These are phyloP conservation scores for Ophiocordyceps robertsii DNA, from an alignment of 2,329 filamentous ascomycete genomes.

Conservation along the genomic window DNA sequence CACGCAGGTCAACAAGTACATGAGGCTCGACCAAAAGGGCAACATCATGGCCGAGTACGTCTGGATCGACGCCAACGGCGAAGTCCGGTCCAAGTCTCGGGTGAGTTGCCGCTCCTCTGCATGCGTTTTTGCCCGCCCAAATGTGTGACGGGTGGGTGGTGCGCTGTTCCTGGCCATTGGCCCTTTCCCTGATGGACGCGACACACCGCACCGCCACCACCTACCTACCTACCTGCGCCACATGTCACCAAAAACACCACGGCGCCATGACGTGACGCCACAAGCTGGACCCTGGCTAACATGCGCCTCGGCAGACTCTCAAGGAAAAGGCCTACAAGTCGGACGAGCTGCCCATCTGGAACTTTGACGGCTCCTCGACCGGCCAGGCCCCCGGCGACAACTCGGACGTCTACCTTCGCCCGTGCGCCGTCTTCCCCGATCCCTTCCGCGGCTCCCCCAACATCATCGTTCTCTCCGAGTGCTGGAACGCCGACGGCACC, in stretches of 20 bases:
- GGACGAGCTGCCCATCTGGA: slow-evolving; percentile 40
- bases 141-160: no score
- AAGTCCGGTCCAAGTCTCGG: slow-evolving; percentile 88
- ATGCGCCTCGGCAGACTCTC: slow-evolving; percentile 28
- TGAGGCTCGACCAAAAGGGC: slow-evolving; percentile 80
- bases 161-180: no score
- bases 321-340: slow-evolving; percentile 34
- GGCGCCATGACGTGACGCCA: background rate
- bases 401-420: slow-evolving; percentile 94
- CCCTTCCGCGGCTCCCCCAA: slow-evolving; percentile 85
- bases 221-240: no score
- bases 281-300: background rate
- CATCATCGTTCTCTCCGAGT: slow-evolving; percentile 88
- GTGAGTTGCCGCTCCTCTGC: slow-evolving; percentile 41
- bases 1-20: slow-evolving; percentile 83
- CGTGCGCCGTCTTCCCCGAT: slow-evolving; percentile 77
- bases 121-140: background rate
- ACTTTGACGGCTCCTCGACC: slow-evolving; percentile 69
- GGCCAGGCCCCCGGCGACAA: slow-evolving; percentile 87
- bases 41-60: slow-evolving; percentile 88
- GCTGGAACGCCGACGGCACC: slow-evolving; percentile 83
- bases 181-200: background rate
- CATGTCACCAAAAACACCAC: background rate
- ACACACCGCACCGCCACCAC: no score
- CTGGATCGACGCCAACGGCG: slow-evolving; percentile 80